Evolutionary conservation across 2,329 filamentous ascomycete genomes (phyloP), one percentile per base, ranked within the genome.

Genomic region (Xylaria sp.): DNA sequence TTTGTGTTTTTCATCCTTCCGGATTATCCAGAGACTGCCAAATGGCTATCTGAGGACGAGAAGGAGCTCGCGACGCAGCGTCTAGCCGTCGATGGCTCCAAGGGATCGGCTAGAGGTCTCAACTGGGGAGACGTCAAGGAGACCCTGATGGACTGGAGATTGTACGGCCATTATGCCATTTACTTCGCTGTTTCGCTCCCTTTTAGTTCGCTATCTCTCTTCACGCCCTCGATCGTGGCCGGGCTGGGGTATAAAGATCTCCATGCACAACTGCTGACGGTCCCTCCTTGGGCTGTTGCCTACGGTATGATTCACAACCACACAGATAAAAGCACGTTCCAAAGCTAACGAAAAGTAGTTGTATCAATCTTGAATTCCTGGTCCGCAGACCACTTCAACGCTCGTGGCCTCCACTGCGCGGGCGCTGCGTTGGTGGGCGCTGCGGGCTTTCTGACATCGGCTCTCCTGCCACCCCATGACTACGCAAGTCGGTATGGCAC

Each of bases 101-200:
- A 85, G 71, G 88, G 89, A 79, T 81, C 83, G 1, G 89, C 93
- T 71, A 85, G 88, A 14, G 84, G 82, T 69, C 86, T 89, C 74
- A 91, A 86, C 1, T 88, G 91, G 78, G 82, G 81, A 27, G 92
- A 94, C 71, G 92, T 89, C 81, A 91, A 89, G 74, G 85, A 88
- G 21, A 93, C 89, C 71, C 82, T 89, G 4, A 89, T 87, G 67
- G 90, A 89, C 73, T 86, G 89, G 78, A 86, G 86, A 1, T 84
- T 93, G 66, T 94, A 93, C 73, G 90, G 89, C 1, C 85, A 89
- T 64, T 91, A 92, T 24, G 74, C 88, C 42, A 81, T 85, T 9
- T 86, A 86, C 68, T 78, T 80, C 30, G 78, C 76, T 17, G 78
- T 80, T 6, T 79, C 77, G 5, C 68, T 79, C 7, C 78, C 79